phyloP scores from a whole-genome alignment of 768 basidiomycete species.

The Phylloporus arenicola region DNA sequence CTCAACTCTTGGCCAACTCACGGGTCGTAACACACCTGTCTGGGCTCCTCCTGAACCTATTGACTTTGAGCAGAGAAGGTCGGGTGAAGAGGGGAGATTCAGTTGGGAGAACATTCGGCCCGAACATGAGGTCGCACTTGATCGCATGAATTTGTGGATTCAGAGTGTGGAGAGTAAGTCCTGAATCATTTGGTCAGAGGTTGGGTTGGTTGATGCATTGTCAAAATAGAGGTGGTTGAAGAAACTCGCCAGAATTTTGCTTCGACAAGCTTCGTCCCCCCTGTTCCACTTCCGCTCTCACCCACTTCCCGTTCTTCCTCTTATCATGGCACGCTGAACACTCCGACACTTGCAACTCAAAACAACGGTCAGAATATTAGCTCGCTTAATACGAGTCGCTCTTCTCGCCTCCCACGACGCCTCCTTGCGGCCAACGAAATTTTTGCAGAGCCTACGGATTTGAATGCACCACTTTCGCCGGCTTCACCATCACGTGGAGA shows the following conservation, averaged over 20 bases:
- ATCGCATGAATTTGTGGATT: conserved; percentile 80
- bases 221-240: conserved; percentile 64
- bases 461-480: conserved; percentile 20
- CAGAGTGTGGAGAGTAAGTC: conserved; percentile 76
- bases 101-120: conserved; percentile 33
- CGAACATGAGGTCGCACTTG: conserved; percentile 33
- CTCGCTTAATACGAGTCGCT: conserved; percentile 9
- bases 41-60: conserved; percentile 28
- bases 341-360: conserved; percentile 19
- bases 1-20: conserved; percentile 44
- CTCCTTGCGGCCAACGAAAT: conserved; percentile 67
- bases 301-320: conserved; percentile 51
- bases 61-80: conserved; percentile 30
- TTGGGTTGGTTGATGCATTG: neutral
- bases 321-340: conserved; percentile 28
- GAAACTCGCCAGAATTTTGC: conserved; percentile 75
- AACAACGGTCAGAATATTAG: conserved; percentile 6
- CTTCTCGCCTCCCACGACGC: conserved; percentile 55
- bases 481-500: conserved; percentile 5
- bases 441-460: conserved; percentile 38
- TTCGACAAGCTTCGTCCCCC: conserved; percentile 40
- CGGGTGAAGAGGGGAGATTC: conserved; percentile 29
- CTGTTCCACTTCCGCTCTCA: conserved; percentile 60
- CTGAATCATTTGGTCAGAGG: neutral
- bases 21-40: conserved; percentile 27